phyloP scores from a whole-genome alignment of 73 alveolate genomes.

The Halteria grandinella region DNA sequence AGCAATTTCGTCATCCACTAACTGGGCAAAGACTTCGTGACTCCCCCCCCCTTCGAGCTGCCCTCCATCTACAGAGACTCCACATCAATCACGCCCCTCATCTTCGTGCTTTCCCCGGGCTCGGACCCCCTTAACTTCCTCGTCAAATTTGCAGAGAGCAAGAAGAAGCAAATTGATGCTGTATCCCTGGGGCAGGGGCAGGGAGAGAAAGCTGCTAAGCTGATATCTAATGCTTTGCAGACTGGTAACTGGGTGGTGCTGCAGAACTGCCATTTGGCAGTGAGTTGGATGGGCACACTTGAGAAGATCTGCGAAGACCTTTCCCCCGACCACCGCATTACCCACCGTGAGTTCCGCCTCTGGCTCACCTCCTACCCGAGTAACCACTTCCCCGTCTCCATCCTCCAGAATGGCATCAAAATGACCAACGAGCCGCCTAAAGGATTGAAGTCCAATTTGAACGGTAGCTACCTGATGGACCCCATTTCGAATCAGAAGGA shows the following conservation, averaged over 20 bases:
- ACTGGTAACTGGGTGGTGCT: slow-evolving; percentile 99
- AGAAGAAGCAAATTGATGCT: slow-evolving; percentile 85
- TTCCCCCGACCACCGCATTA: slow-evolving; percentile 88
- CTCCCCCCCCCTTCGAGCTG: slow-evolving; percentile 97
- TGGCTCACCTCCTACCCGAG: slow-evolving; percentile 99
- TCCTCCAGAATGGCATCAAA: slow-evolving; percentile 98
- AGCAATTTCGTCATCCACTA: slow-evolving; percentile 87
- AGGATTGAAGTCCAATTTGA: slow-evolving; percentile 95
- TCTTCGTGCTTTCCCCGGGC: slow-evolving; percentile 99
- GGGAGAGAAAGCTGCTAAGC: slow-evolving; percentile 97
- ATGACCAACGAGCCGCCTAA: slow-evolving; percentile 99
- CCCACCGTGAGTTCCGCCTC: slow-evolving; percentile 98
- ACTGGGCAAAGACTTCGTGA: slow-evolving; percentile 91
- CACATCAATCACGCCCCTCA: slow-evolving; percentile 90
- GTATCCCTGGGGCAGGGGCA: slow-evolving; percentile 98
- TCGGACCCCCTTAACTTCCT: slow-evolving; percentile 97
- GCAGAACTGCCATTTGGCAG: slow-evolving; percentile 99
- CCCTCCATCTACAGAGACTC: slow-evolving; percentile 95
- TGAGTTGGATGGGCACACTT: slow-evolving; percentile 97
- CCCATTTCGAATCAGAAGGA: slow-evolving; percentile 92
- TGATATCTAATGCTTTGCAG: slow-evolving; percentile 94
- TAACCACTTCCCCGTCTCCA: slow-evolving; percentile 98
- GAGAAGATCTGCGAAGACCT: slow-evolving; percentile 98
- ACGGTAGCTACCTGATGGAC: slow-evolving; percentile 95
- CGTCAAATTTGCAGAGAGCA: slow-evolving; percentile 89